Base-by-base conservation (phyloP, 2,329 filamentous ascomycete species). In the Talaromyces sp. region DNA sequence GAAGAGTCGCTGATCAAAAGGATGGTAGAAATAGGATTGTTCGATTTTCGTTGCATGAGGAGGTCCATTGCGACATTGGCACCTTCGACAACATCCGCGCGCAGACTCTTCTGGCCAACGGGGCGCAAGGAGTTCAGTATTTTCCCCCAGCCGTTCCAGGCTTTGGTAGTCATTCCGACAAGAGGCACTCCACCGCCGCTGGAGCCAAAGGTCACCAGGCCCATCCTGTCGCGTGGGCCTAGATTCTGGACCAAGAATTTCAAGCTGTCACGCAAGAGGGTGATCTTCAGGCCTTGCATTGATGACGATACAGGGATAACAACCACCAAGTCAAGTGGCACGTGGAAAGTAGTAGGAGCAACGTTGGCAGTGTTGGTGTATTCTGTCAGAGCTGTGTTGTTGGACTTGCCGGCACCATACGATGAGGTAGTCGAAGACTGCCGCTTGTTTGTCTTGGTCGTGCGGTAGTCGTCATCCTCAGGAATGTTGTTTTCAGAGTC, bases 211-310 rank as follows among this genome's bases (percentile, higher is more conserved):
- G 95, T 97, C 27, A 99, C 95, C 51, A 99, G 79, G 5, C 95
- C 95, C 94, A 99, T 96, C 52, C 95, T 90, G 74, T 99, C 95
- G 59, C 92, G 86, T 68, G 97, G 92, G 34, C 95, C 95, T 0
- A 99, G 86, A 55, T 87, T 94, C 67, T 89, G 85, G 2, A 99
- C 91, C 75, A 99, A 88, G 74, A 98, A 99, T 63, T 90, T 91
- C 40, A 99, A 83, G 0, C 94, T 90, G 75, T 99, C 95, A 50
- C 92, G 88, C 14, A 99, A 86, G 1, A 99, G 83, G 64, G 94
- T 96, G 72, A 98, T 97, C 79, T 99, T 99, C 64, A 99, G 86
- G n/a, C 95, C 95, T 76, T 98, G 95, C 94, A 98, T 99, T 0
- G 95, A 98, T 0, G 94, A 96, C 0, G 95, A 98, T 5, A 99